phyloP scores from a whole-genome alignment of 2,329 filamentous ascomycete genomes.

The Fusarium ambrosium region DNA sequence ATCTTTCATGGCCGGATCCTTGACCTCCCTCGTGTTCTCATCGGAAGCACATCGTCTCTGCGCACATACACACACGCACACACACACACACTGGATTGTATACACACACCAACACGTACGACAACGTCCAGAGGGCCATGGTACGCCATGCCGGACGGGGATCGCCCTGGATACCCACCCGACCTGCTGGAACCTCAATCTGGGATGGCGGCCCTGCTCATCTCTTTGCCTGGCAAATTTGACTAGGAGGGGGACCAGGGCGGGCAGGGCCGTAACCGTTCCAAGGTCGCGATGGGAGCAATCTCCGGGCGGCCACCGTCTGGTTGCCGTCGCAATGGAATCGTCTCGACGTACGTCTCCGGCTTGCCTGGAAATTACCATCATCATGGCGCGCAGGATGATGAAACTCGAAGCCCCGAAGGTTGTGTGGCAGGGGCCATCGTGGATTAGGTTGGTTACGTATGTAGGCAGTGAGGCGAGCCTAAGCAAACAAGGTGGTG shows the following conservation, averaged over 20 bases:
- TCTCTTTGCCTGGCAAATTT: constrained; percentile 40
- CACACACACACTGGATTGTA: constrained; percentile 1
- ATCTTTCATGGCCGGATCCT: constrained; percentile 14
- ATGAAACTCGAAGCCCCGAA: constrained; percentile 41
- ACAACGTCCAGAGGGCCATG: constrained; percentile 22
- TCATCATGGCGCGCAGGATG: constrained; percentile 39
- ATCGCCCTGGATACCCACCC: constrained; percentile 43
- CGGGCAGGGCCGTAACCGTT: constrained; percentile 1
- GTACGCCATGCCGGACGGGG: constrained; percentile 25
- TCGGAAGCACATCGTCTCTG: constrained; percentile 20
- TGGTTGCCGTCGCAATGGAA: constrained; percentile 43
- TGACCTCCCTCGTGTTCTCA: constrained; percentile 31
- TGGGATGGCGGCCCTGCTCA: constrained; percentile 40
- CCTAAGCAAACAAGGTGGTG: constrained; percentile 18
- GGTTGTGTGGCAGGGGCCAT: constrained; percentile 30
- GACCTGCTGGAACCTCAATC: constrained; percentile 40
- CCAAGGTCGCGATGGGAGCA: constrained; percentile 35
- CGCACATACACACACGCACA: background rate
- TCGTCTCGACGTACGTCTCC: constrained; percentile 24
- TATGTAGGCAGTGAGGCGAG: constrained; percentile 27
- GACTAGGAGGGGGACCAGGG: constrained; percentile 31
- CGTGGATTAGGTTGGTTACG: constrained; percentile 31
- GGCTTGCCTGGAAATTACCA: constrained; percentile 45
- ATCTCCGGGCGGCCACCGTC: constrained; percentile 42
- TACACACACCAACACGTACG: constrained; percentile 31